Evolutionary conservation across 306 rosid genomes (phyloP).

Genomic region (Cicer bijugum): DNA sequence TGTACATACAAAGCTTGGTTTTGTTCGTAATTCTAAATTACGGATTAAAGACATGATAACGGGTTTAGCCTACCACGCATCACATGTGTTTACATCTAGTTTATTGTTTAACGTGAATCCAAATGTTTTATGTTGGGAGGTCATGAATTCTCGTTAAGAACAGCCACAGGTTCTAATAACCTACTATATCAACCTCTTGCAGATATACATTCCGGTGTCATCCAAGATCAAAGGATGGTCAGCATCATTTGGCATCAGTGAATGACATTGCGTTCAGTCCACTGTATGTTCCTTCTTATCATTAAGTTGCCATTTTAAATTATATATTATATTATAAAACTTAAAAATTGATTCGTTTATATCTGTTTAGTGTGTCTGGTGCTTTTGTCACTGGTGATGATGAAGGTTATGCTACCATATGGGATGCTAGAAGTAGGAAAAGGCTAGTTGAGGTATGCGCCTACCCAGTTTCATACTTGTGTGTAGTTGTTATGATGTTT

Average conservation of each 20-base stretch:
- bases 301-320: slow-evolving; percentile 21
- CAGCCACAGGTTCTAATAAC: slow-evolving; percentile 41
- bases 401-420: slow-evolving; percentile 69
- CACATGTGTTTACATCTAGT: background rate
- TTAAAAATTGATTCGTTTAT: slow-evolving; percentile 39
- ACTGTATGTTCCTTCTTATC: slow-evolving; percentile 57
- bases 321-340: slow-evolving; percentile 4
- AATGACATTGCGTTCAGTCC: slow-evolving; percentile 87
- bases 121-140: slow-evolving; percentile 10
- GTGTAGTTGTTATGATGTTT: slow-evolving; percentile 14
- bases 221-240: slow-evolving; percentile 75
- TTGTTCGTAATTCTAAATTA: background rate
- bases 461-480: background rate
- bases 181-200: slow-evolving; percentile 40
- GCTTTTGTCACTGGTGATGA: slow-evolving; percentile 78
- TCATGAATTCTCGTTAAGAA: slow-evolving; percentile 30
- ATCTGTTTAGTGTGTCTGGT: slow-evolving; percentile 58
- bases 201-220: slow-evolving; percentile 84
- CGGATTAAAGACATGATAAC: background rate
- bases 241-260: slow-evolving; percentile 66
- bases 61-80: background rate
- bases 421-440: slow-evolving; percentile 72
- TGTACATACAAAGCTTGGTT: background rate
- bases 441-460: slow-evolving; percentile 69
- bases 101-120: slow-evolving; percentile 22